A percentile compares a stretch with the other conserved stretches of the same genome.
Evolutionary conservation across 148 eudicot species (phyloP).

Genomic region (Rhododendron ovatum): DNA sequence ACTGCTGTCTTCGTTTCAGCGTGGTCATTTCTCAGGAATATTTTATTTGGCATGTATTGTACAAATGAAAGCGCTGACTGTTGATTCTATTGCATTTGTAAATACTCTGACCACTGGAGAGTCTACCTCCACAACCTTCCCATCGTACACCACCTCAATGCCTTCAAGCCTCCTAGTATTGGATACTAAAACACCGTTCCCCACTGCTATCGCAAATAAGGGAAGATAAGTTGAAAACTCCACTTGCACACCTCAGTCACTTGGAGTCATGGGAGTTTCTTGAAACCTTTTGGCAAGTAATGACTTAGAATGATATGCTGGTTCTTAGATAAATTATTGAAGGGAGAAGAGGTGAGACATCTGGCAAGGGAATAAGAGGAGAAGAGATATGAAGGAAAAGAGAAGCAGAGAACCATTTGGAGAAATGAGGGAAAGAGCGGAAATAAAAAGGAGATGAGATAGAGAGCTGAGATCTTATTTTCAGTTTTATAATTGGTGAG

Average conservation of each 20-base stretch:
- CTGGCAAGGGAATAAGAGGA: too few relatives aligned
- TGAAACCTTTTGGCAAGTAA: neutral
- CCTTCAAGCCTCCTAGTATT: neutral
- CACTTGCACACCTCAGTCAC: neutral
- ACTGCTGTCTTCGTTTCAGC: neutral
- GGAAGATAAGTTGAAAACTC: neutral
- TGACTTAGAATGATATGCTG: neutral
- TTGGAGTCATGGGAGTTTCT: neutral
- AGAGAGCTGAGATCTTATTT: neutral
- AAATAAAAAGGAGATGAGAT: neutral
- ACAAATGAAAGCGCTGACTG: neutral
- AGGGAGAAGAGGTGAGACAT: neutral
- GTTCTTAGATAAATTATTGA: too few relatives aligned
- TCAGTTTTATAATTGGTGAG: neutral
- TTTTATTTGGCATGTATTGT: neutral
- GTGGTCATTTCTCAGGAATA: neutral
- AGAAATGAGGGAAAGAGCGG: neutral
- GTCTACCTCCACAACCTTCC: neutral
- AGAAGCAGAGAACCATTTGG: neutral
- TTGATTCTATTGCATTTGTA: neutral
- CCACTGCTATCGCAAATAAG: neutral
- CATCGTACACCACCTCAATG: neutral
- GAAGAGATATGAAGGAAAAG: neutral
- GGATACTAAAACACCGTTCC: neutral
- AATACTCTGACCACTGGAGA: constrained; percentile 3